Base-by-base conservation (phyloP, 148 eudicot species). In the Nepenthes mirabilis region DNA sequence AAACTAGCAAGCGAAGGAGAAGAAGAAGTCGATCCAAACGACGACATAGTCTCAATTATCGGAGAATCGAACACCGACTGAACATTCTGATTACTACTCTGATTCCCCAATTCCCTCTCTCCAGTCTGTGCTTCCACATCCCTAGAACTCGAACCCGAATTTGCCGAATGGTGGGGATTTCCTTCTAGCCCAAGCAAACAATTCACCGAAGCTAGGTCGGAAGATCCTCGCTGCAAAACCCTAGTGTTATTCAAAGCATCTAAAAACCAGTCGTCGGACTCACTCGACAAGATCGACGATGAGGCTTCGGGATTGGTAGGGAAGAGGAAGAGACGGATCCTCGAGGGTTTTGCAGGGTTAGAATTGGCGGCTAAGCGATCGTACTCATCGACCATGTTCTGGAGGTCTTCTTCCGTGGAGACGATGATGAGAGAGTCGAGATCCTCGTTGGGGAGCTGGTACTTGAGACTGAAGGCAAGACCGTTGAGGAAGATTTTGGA, bases 371-470 rank as follows among this genome's bases (percentile, higher is more conserved):
- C 14, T 6, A 90, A 55, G 1, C 96, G 83, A 51, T 91, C 97
- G 66, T 83, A 85, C 68, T 91, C 97, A 2, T 91, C 93, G 47
- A 91, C 66, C 93, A 91, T 81, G 56, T 91, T 87, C 9, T 91
- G 90, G 6, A 91, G 72, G 60, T 91, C 97, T 57, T 91, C 95
- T 3, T 91, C 95, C 7, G 84, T 78, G 2, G 90, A 71, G 10
- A 91, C 77, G 9, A 88, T 79, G 65, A 91, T 88, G 1, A 91
- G 65, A 0, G 97, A 91, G 45, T 91, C 97, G 5, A 91, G 80
- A 65, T 91, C 97, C 60, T 91, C 97, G 43, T 68, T 70, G 0
- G 97, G 97, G 0, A 91, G 75, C 69, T 88, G 97, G 57, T 91
- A 91, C 49, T 83, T 85, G 1, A 91, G 63, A 1, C 69, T 52